Percentiles rank a stretch among this genome's conserved stretches.
Evolutionary conservation across 768 basidiomycete species (phyloP).

Genomic region (Terana coerulea): DNA sequence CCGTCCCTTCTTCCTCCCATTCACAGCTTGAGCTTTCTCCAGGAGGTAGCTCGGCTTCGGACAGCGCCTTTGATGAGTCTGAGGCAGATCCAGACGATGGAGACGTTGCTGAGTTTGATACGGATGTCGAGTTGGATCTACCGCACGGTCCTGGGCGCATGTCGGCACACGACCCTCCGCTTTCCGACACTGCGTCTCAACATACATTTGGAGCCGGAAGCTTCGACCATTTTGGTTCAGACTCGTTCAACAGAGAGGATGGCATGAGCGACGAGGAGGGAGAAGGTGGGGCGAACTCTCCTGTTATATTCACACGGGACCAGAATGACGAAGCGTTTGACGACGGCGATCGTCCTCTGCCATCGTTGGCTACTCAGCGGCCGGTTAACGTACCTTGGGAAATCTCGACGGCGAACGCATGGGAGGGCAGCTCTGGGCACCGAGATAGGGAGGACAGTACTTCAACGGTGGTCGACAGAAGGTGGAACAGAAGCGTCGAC

Average conservation of each 20-base stretch:
- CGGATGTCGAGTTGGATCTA: slow-evolving; percentile 32
- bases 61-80: slow-evolving; percentile 19
- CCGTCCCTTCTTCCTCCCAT: neutral
- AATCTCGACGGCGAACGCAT: slow-evolving; percentile 36
- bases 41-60: slow-evolving; percentile 14
- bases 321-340: slow-evolving; percentile 16
- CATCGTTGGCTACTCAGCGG: slow-evolving; percentile 18
- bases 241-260: slow-evolving; percentile 17
- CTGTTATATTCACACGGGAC: slow-evolving; percentile 13
- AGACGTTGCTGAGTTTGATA: slow-evolving; percentile 22
- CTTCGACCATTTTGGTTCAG: slow-evolving; percentile 12
- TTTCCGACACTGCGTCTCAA: slow-evolving; percentile 43
- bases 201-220: slow-evolving; percentile 45
- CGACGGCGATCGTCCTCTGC: slow-evolving; percentile 7
- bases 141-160: slow-evolving; percentile 12
- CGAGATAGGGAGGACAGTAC: slow-evolving; percentile 57
- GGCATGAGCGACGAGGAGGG: slow-evolving; percentile 16
- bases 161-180: slow-evolving; percentile 18
- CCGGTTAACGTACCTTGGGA: slow-evolving; percentile 61
- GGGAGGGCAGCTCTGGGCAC: slow-evolving; percentile 3
- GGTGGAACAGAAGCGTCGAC: slow-evolving; percentile 59
- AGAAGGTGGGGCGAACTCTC: slow-evolving; percentile 8
- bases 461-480: slow-evolving; percentile 44
- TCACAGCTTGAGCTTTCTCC: slow-evolving; percentile 6
- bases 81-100: slow-evolving; percentile 16